A percentile compares a stretch with the other conserved stretches of the same genome.
Conservation (phyloP, 1,284 basidiomycete species). For the Volvariella surrecta region DNA sequence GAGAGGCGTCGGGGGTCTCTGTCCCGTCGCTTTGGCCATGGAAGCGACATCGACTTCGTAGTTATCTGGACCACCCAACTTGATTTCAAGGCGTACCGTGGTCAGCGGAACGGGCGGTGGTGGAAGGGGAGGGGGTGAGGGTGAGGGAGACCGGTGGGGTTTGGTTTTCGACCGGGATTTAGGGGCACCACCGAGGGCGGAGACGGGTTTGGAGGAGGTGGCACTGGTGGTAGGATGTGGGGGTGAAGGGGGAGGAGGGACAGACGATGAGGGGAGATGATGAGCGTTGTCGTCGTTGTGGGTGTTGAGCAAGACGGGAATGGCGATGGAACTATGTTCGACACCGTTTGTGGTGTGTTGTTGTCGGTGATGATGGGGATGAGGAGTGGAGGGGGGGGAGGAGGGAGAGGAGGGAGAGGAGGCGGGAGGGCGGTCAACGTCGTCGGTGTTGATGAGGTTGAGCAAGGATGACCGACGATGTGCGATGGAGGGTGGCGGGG, state of each 20-base stretch:
- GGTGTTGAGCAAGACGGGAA: conserved; percentile 14
- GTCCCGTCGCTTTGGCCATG: conserved; percentile 55
- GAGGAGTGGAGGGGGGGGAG: neutral
- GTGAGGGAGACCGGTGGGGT: conserved; percentile 43
- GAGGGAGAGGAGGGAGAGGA: neutral
- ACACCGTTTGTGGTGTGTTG: conserved; percentile 5
- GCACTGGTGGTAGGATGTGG: neutral
- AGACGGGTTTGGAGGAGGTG: conserved; percentile 9
- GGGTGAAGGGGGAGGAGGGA: neutral
- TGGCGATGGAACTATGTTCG: conserved; percentile 14
- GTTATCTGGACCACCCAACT: conserved; percentile 60
- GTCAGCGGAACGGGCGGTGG: conserved; percentile 44
- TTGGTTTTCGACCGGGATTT: conserved; percentile 10
- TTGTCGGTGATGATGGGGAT: conserved; percentile 8
- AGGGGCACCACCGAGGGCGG: conserved; percentile 7
- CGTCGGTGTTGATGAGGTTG: conserved; percentile 10
- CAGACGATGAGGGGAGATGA: conserved; percentile 1
- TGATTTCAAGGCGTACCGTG: conserved; percentile 63
- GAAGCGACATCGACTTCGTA: conserved; percentile 62
- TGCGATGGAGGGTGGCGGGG: conserved; percentile 3
- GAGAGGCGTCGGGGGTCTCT: conserved; percentile 50
- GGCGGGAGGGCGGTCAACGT: conserved; percentile 4
- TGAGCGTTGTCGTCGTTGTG: conserved; percentile 11
- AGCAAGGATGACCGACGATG: conserved; percentile 9
- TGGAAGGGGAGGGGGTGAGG: conserved; percentile 49